Conservation (phyloP, 176 grass and related monocot genomes). For the Cenchrus americanus region DNA sequence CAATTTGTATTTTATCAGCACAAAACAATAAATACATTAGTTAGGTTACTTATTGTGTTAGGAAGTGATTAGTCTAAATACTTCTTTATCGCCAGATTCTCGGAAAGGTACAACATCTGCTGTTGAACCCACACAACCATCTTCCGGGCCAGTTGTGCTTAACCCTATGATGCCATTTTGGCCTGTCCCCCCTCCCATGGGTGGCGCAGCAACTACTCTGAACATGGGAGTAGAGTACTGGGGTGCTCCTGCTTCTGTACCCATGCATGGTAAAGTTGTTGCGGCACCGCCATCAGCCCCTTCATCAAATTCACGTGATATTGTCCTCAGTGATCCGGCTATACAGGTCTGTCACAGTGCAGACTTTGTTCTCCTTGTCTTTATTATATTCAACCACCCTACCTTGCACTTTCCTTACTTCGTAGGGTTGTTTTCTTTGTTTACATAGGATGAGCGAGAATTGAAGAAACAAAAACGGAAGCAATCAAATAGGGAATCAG, state of each 20-base stretch:
- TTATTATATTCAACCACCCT: constrained; percentile 23
- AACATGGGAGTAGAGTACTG: constrained; percentile 58
- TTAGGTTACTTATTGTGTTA: constrained; percentile 11
- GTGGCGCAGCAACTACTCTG: constrained; percentile 50
- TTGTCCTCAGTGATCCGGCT: constrained; percentile 54
- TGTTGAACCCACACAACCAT: constrained; percentile 46
- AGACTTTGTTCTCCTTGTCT: constrained; percentile 29
- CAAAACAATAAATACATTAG: constrained; percentile 16
- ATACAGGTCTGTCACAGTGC: constrained; percentile 48
- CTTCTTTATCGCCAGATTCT: constrained; percentile 44
- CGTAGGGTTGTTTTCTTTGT: background rate
- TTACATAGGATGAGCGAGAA: constrained; percentile 60
- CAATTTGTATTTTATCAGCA: constrained; percentile 24
- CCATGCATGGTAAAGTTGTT: constrained; percentile 56
- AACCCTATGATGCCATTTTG: constrained; percentile 70
- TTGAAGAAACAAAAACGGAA: constrained; percentile 65
- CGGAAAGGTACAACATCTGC: constrained; percentile 47
- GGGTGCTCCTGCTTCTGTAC: constrained; percentile 52
- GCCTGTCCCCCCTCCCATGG: constrained; percentile 53
- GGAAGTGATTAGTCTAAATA: constrained; percentile 26
- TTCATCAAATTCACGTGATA: constrained; percentile 55
- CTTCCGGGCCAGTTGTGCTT: constrained; percentile 57
- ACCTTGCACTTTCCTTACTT: constrained; percentile 23
- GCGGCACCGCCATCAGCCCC: constrained; percentile 47
- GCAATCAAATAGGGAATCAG: constrained; percentile 73